Evolutionary conservation across 2,329 filamentous ascomycete genomes (phyloP), one percentile per base, ranked within the genome.

Genomic region (Bipolaris gigantea): DNA sequence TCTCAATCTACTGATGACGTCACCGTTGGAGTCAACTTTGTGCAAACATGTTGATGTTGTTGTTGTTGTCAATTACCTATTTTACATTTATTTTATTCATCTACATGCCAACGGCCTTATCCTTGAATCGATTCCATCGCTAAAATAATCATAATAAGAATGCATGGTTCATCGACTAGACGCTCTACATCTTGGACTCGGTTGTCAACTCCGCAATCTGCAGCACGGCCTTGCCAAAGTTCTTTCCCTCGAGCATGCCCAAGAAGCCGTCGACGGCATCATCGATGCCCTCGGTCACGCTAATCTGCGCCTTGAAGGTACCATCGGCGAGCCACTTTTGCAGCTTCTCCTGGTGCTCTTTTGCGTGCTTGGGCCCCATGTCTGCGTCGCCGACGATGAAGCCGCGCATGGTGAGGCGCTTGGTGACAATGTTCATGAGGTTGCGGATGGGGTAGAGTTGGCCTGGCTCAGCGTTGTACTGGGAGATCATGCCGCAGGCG

Each of bases 211-310:
- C 70, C 32, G 73, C 71, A 64, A 88, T 84, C 79, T 90, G 89
- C 66, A 94, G 68, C 19, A 94, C 83, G 15, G 90, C 89, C 83
- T 96, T 96, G 63, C 91, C 91, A 75, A 92, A 89, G 79, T 95
- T 95, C 75, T 89, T 83, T 43, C 91, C 91, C 67, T 83, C 73
- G 50, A 94, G 80, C 79, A 95, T 86, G 11, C 85, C 89, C 11
- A 93, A 75, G 56, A 95, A 80, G 0, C 88, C 91, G 52, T 92
- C 83, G 5, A 85, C 78, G 1, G 87, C 87, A 57, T 89, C 86
- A 57, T 95, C 91, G 55, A 95, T 92, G 18, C 90, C 90, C 49
- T 87, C 80, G 0, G 87, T 91, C 53, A 89, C 77, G 64, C 82
- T 78, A 57, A 88, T 79, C 76, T 87, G 85, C 45, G 85, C 82